These are phyloP conservation scores for Hibiscus tridactylites DNA, from an alignment of 345 rosid species.

Conservation along the genomic window DNA sequence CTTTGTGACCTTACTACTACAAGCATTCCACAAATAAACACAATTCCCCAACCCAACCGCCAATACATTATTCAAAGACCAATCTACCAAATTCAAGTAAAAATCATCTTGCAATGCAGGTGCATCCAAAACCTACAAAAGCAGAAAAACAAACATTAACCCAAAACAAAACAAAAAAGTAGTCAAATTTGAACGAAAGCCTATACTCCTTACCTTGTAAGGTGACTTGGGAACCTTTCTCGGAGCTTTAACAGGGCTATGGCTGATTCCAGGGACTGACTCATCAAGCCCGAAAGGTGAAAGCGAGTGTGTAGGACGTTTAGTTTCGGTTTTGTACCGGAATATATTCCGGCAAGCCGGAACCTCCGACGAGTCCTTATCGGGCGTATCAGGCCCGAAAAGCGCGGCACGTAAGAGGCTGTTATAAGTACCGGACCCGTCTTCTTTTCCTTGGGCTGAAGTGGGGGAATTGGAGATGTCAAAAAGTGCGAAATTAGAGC, in stretches of 20 bases:
- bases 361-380: slow-evolving; percentile 33
- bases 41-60: slow-evolving; percentile 94
- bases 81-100: slow-evolving; percentile 90
- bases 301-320: slow-evolving; percentile 49
- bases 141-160: not conserved
- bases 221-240: slow-evolving; percentile 91
- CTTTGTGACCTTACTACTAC: slow-evolving; percentile 97
- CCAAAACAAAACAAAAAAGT: not conserved
- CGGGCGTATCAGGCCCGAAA: slow-evolving; percentile 85
- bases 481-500: slow-evolving; percentile 83
- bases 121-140: slow-evolving; percentile 80
- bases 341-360: slow-evolving; percentile 59
- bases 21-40: slow-evolving; percentile 98
- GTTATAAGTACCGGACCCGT: slow-evolving; percentile 53
- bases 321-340: slow-evolving; percentile 78
- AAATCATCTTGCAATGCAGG: slow-evolving; percentile 99
- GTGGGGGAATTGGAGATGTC: slow-evolving; percentile 35
- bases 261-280: slow-evolving; percentile 46
- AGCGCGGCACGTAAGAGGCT: slow-evolving; percentile 57
- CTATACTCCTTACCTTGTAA: slow-evolving; percentile 48
- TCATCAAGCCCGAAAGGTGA: slow-evolving; percentile 64
- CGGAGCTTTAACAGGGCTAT: slow-evolving; percentile 61
- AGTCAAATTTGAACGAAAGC: not conserved
- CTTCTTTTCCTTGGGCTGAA: slow-evolving; percentile 58
- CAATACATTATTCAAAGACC: slow-evolving; percentile 88